Conservation (phyloP, 805 yeast genomes). For the Teunomyces cretensis region DNA sequence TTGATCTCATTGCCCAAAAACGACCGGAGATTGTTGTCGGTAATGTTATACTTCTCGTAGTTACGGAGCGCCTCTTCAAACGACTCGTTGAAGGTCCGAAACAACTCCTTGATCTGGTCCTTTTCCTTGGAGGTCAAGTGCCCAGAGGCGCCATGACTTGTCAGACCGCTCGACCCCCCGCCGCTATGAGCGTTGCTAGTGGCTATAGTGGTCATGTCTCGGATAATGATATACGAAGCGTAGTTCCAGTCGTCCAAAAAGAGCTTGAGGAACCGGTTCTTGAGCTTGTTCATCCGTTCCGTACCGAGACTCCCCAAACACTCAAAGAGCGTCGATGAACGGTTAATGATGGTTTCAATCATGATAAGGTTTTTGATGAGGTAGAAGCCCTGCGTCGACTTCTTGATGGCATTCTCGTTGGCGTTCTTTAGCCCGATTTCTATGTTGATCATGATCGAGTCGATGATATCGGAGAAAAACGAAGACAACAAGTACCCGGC, state of each 20-base stretch:
- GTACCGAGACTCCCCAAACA: constrained; percentile 60
- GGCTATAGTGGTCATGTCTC: constrained; percentile 71
- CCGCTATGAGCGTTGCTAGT: constrained; percentile 46
- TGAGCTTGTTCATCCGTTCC: constrained; percentile 63
- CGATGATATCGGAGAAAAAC: constrained; percentile 76
- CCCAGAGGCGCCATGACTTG: constrained; percentile 9
- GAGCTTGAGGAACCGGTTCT: constrained; percentile 69
- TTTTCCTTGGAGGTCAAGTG: constrained; percentile 62
- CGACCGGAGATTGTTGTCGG: constrained; percentile 64
- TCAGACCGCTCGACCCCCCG: constrained; percentile 11
- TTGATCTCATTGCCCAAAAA: constrained; percentile 71
- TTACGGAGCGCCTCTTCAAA: constrained; percentile 75
- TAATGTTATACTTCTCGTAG: constrained; percentile 63
- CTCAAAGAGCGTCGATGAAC: constrained; percentile 50
- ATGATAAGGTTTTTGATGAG: constrained; percentile 69
- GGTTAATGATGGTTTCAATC: constrained; percentile 69
- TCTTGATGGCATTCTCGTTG: constrained; percentile 23
- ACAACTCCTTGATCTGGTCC: constrained; percentile 81
- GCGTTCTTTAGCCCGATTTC: constrained; percentile 56
- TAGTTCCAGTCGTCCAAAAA: constrained; percentile 79
- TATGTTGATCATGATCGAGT: constrained; percentile 63
- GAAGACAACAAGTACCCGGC: constrained; percentile 58
- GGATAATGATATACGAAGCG: constrained; percentile 68
- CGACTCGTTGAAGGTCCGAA: constrained; percentile 74
- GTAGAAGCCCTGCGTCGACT: constrained; percentile 64